Base-by-base conservation (phyloP, 2,329 filamentous ascomycete species). In the Arthrobotrys entomopaga region DNA sequence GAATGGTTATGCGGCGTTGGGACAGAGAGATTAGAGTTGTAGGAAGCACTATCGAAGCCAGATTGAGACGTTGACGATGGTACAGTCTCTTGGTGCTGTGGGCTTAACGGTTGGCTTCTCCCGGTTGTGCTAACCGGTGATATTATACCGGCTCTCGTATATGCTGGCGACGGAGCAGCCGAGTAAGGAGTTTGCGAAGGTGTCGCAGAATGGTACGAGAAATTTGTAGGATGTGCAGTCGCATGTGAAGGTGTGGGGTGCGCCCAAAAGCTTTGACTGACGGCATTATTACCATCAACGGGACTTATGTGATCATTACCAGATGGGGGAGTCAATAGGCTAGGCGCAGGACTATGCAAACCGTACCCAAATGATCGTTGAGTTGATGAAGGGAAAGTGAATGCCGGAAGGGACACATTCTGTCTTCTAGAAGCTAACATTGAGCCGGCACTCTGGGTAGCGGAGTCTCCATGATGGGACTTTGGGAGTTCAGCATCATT, bases 401-500 rank as follows among this genome's bases (percentile, higher is more conserved):
- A 74, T 7, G 70, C 70, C 5, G 70, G 70, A 11, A 74, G 43
- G 5, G 70, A 74, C 29, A 74, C 70, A 49, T 74, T 74, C 49
- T 74, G 70, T 52, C 70, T 63, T 24, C 70, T 54, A 5, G 70
- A 67, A 22, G 70, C 70, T 15, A 74, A 29, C 10, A 74, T 64
- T 15, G 70, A 74, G 16, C 42, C 42, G 11, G 56, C 56, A 13
- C 53, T 16, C 10, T 67, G 53, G 22, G n/a, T 38, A 6, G 34
- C 19, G 4, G 29, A 3, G 10, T 67, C 64, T 22, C 42, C 38
- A 11, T 52, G 26, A 11, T 52, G 26, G 1, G 70, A 57, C 54
- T 74, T 74, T 6, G 70, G 63, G 22, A 74, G 43, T n/a, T 74
- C 70, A n/a, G 63, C 70, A 40, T 74, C 70, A 26, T 74, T 74